Percentiles rank a stretch among this genome's conserved stretches.
phyloP scores from a whole-genome alignment of 2,329 filamentous ascomycete genomes.

The Bipolaris oryzae region DNA sequence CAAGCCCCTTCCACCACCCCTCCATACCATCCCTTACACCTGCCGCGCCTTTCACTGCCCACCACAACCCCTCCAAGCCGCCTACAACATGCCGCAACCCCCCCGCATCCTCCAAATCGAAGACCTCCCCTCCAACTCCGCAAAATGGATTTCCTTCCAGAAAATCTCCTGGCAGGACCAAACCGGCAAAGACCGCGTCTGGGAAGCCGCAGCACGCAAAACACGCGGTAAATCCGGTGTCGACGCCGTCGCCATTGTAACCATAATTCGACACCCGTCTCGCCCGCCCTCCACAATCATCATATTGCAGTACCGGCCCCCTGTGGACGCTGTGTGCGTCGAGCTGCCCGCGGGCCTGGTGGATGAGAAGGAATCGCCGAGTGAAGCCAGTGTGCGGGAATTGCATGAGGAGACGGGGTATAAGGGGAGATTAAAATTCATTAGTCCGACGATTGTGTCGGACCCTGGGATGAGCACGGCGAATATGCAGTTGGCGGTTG shows the following conservation, averaged over 20 bases:
- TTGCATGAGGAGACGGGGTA: conserved; percentile 68
- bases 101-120: conserved; percentile 48
- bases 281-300: conserved; percentile 59
- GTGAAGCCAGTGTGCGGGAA: conserved; percentile 63
- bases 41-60: conserved; percentile 27
- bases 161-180: conserved; percentile 60
- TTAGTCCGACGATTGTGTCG: conserved; percentile 70
- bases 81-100: conserved; percentile 42
- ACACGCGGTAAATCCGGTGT: conserved; percentile 62
- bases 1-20: neutral
- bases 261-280: conserved; percentile 58
- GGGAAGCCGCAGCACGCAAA: conserved; percentile 59
- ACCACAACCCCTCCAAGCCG: conserved; percentile 17
- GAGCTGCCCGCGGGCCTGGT: conserved; percentile 67
- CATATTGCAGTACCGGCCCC: conserved; percentile 66
- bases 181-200: conserved; percentile 54
- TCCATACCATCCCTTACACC: neutral
- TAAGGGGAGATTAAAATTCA: conserved; percentile 57
- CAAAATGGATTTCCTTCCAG: conserved; percentile 63
- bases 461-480: conserved; percentile 67
- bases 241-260: conserved; percentile 65
- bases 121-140: conserved; percentile 58
- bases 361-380: conserved; percentile 62
- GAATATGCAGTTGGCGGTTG: conserved; percentile 66
- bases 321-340: conserved; percentile 63